phyloP scores from a whole-genome alignment of 306 rosid genomes.

The Malus sylvestris region DNA sequence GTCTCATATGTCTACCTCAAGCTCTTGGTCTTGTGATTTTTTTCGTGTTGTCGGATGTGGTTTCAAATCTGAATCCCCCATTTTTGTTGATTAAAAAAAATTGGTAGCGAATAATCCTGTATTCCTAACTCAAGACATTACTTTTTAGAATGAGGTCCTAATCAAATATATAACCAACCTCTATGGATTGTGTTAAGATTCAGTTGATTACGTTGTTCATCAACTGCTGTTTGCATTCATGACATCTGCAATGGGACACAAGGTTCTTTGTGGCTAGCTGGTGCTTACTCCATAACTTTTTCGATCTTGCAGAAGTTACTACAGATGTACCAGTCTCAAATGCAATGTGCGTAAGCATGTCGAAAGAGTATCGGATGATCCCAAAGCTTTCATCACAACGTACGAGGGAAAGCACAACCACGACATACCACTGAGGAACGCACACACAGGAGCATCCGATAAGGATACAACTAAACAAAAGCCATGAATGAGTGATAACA shows the following conservation, averaged over 20 bases:
- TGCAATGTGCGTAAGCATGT: conserved; percentile 85
- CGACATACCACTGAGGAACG: conserved; percentile 58
- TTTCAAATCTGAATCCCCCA: neutral
- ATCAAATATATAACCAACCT: too few species aligned
- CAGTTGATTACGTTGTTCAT: neutral
- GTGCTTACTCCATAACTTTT: neutral
- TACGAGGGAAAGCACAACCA: conserved; percentile 97
- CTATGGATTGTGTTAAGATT: neutral
- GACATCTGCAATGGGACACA: neutral
- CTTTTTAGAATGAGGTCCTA: neutral
- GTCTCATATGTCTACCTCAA: neutral
- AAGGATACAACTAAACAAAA: conserved; percentile 27
- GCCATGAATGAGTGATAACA: neutral
- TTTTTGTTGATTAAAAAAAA: too few species aligned
- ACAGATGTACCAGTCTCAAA: conserved; percentile 73
- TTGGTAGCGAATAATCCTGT: too few species aligned
- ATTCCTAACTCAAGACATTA: neutral
- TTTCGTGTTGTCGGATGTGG: too few species aligned
- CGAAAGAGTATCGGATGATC: conserved; percentile 86
- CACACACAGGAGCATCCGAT: conserved; percentile 41
- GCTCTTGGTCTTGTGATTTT: too few species aligned
- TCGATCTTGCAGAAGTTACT: conserved; percentile 69
- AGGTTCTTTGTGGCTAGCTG: neutral
- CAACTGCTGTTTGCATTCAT: neutral
- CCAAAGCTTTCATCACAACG: conserved; percentile 77